Base-by-base conservation (phyloP, 2,329 filamentous ascomycete species). In the Aspergillus fumigatiaffinis region DNA sequence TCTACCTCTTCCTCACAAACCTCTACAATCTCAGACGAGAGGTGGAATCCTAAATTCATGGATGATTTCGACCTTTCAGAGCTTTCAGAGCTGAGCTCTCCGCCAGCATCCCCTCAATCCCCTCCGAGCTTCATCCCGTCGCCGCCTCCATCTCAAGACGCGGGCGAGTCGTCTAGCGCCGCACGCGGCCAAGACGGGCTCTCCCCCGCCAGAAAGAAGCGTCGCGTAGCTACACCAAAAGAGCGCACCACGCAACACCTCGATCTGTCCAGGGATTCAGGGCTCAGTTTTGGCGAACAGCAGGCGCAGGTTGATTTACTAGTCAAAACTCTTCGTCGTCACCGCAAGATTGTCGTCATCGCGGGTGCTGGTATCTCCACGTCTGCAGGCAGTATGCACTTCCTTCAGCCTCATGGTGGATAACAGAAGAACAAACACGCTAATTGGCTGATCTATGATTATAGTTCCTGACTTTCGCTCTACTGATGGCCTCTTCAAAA, bases 281-380 rank as follows among this genome's bases (percentile, higher is more conserved):
- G 63, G 46, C 65, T 72, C 51, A 71, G 70, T 23, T 68, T 70
- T 26, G 64, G 68, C 44, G 79, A 83, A 41, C 84, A 93, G 60
- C 76, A 82, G 60, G 73, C 77, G 29, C 82, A 87, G 66, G 79
- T 96, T 42, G 83, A 89, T 59, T 84, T 87, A 55, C 79, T 99
- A 29, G 77, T 92, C 48, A 84, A 87, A 47, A 87, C 87, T 25
- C 76, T 99, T 55, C 88, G 89, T 68, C 92, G 90, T 70, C 94
- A 94, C 80, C 90, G 92, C 77, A 97, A 96, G 79, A 96, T 99
- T 71, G 91, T 99, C 35, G 91, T 97, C 52, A 90, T 99, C 72
- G 94, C 93, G 50, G 94, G 94, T 57, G 94, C 94, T 62, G 94
- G 94, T 60, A 99, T 99, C 68, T 97, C 94, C 42, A 94, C 97